Evolutionary conservation across 1,284 basidiomycete genomes (phyloP).

Genomic region (Schizophyllum amplum): DNA sequence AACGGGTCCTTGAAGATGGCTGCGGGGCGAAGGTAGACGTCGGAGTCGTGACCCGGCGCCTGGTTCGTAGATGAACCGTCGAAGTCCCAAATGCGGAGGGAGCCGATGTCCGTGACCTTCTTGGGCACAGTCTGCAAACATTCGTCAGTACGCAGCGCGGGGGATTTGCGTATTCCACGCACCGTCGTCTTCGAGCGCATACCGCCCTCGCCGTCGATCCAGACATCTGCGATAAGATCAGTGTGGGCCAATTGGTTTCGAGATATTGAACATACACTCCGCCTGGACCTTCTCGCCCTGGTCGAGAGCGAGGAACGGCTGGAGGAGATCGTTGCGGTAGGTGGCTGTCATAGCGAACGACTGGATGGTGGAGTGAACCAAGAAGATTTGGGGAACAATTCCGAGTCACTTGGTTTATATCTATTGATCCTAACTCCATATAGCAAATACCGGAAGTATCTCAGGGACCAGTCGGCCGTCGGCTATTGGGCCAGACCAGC

Average conservation of each 20-base stretch:
- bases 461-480: background rate
- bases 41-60: conserved; percentile 92
- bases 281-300: conserved; percentile 89
- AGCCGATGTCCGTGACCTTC: conserved; percentile 78
- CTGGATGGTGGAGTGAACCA: conserved; percentile 10
- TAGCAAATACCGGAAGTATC: background rate
- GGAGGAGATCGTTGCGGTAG: conserved; percentile 79
- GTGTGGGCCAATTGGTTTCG: conserved; percentile 9
- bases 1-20: conserved; percentile 99
- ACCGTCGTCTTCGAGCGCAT: conserved; percentile 93
- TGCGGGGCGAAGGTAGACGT: conserved; percentile 95
- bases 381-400: conserved; percentile 13
- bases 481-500: background rate
- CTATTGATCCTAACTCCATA: background rate
- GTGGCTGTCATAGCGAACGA: conserved; percentile 21
- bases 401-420: background rate
- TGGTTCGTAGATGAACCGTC: conserved; percentile 97
- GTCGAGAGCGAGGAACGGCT: conserved; percentile 76
- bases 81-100: conserved; percentile 97
- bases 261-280: conserved; percentile 57
- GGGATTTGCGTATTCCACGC: conserved; percentile 17
- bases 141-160: conserved; percentile 5
- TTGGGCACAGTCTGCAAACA: conserved; percentile 64
- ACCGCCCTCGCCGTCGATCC: conserved; percentile 90
- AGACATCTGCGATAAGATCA: conserved; percentile 62